phyloP scores from a whole-genome alignment of 2,329 filamentous ascomycete genomes.

The Fusarium sororula region DNA sequence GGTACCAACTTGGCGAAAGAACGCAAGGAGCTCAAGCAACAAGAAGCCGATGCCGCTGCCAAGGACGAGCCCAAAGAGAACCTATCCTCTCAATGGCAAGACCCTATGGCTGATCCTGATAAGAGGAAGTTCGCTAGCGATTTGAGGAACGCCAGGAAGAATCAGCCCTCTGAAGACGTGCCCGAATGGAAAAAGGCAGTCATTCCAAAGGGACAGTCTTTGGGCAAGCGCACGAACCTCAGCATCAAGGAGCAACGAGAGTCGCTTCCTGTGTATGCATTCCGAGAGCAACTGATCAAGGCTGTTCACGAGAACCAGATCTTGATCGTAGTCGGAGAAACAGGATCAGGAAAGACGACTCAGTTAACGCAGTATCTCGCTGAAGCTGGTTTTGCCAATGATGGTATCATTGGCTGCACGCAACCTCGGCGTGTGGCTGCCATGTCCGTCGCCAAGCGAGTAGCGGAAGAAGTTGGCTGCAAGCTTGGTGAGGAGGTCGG shows the following conservation, averaged over 20 bases:
- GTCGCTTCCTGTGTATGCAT: slow-evolving; percentile 86
- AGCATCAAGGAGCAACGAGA: slow-evolving; percentile 96
- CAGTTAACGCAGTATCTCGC: slow-evolving; percentile 95
- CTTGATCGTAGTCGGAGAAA: slow-evolving; percentile 95
- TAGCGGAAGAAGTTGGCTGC: slow-evolving; percentile 94
- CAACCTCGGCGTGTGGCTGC: slow-evolving; percentile 96
- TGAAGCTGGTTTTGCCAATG: slow-evolving; percentile 87
- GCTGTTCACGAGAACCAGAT: slow-evolving; percentile 90
- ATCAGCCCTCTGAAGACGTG: slow-evolving; percentile 71
- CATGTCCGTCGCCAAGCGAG: slow-evolving; percentile 97
- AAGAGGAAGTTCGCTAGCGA: slow-evolving; percentile 91
- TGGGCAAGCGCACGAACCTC: slow-evolving; percentile 88
- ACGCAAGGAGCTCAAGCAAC: slow-evolving; percentile 85
- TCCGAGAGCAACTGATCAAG: slow-evolving; percentile 86
- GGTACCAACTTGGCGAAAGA: slow-evolving; percentile 90
- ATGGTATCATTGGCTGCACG: slow-evolving; percentile 93
- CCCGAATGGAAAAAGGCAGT: slow-evolving; percentile 94
- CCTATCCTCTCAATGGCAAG: slow-evolving; percentile 91
- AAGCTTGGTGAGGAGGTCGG: slow-evolving; percentile 91
- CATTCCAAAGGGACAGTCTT: slow-evolving; percentile 79
- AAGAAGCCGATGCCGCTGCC: slow-evolving; percentile 80
- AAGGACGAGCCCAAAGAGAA: slow-evolving; percentile 84
- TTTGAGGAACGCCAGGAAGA: slow-evolving; percentile 72
- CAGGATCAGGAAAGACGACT: slow-evolving; percentile 96
- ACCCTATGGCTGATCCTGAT: slow-evolving; percentile 90